Evolutionary conservation across 2,329 filamentous ascomycete genomes (phyloP).

Genomic region (Macrophomina phaseolina): DNA sequence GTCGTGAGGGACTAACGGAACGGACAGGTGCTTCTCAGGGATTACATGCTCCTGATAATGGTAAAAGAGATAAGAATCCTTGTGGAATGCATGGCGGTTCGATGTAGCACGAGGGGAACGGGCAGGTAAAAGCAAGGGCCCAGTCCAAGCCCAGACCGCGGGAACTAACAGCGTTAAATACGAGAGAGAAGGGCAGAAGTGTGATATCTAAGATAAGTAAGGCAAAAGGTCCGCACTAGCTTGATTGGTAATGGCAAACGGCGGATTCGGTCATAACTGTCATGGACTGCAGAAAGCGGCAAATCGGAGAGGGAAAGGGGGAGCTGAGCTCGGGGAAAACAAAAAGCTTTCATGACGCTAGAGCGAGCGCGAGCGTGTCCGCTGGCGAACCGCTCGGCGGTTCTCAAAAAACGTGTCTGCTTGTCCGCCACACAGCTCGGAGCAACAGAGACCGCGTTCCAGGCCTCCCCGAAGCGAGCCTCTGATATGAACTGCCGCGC

Average conservation of each 20-base stretch:
- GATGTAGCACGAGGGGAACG: neutral
- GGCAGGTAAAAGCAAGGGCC: neutral
- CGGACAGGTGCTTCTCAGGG: neutral
- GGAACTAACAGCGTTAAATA: slow-evolving; percentile 8
- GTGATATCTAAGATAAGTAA: slow-evolving; percentile 17
- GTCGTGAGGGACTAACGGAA: neutral
- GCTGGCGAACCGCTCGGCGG: slow-evolving; percentile 16
- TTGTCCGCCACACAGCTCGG: slow-evolving; percentile 9
- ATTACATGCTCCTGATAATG: slow-evolving; percentile 11
- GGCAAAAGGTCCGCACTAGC: slow-evolving; percentile 16
- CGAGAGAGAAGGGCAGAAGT: neutral
- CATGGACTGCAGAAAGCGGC: slow-evolving; percentile 12
- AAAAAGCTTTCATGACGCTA: slow-evolving; percentile 19
- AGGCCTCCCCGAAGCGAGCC: slow-evolving; percentile 18
- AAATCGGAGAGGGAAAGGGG: slow-evolving; percentile 21
- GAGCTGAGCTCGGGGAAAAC: slow-evolving; percentile 4
- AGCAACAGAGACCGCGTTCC: slow-evolving; percentile 18
- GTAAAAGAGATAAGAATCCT: neutral
- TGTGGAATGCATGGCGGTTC: slow-evolving; percentile 6
- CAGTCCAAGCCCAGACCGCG: slow-evolving; percentile 10
- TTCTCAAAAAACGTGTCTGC: slow-evolving; percentile 13
- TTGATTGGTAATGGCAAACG: slow-evolving; percentile 7
- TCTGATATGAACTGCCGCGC: neutral
- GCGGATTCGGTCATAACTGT: slow-evolving; percentile 8
- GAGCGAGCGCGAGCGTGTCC: slow-evolving; percentile 1